A percentile compares a stretch with the other conserved stretches of the same genome.
These are phyloP conservation scores for Polysphondylium violaceum DNA, from an alignment of 78 protist species.

Conservation along the genomic window DNA sequence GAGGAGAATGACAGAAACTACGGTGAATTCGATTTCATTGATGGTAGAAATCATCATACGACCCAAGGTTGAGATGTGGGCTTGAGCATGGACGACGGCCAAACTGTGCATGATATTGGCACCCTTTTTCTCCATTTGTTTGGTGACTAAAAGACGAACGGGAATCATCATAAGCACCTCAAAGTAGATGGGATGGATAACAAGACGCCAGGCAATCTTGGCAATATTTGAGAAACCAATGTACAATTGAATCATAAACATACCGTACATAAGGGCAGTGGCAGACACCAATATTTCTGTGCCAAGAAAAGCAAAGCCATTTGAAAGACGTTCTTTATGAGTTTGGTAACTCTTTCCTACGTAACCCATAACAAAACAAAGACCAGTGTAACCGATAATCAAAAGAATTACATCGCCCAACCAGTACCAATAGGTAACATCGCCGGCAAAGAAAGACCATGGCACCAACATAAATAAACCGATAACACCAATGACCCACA, in stretches of 20 bases:
- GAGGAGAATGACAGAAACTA: constrained; percentile 43
- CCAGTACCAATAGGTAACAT: constrained; percentile 54
- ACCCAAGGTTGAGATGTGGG: constrained; percentile 69
- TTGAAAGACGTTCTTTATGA: constrained; percentile 10
- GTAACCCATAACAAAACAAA: constrained; percentile 72
- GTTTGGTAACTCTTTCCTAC: constrained; percentile 71
- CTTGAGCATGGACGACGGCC: constrained; percentile 64
- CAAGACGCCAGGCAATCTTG: constrained; percentile 61
- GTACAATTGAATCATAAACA: constrained; percentile 73
- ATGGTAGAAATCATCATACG: constrained; percentile 77
- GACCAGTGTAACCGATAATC: constrained; percentile 37
- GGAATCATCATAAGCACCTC: constrained; percentile 73
- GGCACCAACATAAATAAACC: constrained; percentile 52
- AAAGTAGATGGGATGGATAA: constrained; percentile 73
- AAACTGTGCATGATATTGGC: constrained; percentile 42
- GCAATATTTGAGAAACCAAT: constrained; percentile 29
- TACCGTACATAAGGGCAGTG: constrained; percentile 61
- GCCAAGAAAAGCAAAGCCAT: constrained; percentile 46
- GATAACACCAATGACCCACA: constrained; percentile 40
- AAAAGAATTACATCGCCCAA: constrained; percentile 51
- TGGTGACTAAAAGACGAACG: constrained; percentile 65
- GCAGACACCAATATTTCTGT: constrained; percentile 52
- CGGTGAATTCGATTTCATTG: constrained; percentile 24
- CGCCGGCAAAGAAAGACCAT: constrained; percentile 49
- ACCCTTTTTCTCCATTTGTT: constrained; percentile 68